Evolutionary conservation across 805 yeast genomes (phyloP), one percentile per base, ranked within the genome.

Genomic region (Candida ficus): DNA sequence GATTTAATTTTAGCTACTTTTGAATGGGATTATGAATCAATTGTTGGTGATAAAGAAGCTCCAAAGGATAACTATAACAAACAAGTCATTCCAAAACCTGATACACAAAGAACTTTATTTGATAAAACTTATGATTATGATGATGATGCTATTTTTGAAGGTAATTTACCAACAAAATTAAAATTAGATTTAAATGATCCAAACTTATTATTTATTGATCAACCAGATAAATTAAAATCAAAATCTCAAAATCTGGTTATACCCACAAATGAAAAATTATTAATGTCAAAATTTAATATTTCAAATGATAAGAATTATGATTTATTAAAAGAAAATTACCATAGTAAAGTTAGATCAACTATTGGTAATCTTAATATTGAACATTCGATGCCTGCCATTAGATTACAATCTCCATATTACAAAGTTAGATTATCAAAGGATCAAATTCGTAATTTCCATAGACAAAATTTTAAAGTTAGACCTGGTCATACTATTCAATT

Each of bases 291-390:
- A 48, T 88, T 84, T 63, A 84, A 86, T 58, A 73, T 91, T 29
- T 89, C 97, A 7, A 93, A 93, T 62, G 99, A 93, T 61, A 73
- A 76, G 33, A 84, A 83, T 32, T 93, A 93, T 60, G 95, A 87
- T 43, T 64, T 83, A 39, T 68, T 93, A 49, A 84, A 83, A 55
- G 84, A 80, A 42, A 90, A 88, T 54, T 89, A 90, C 59, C 95
- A 89, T 58, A 79, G 95, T 29, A 91, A 87, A 67, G 86, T 91
- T 28, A 80, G 99, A 60, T 79, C 96, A 3, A 95, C 95, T 7
- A 80, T 93, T 53, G 95, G 97, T 33, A 87, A 91, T 50, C 70
- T 93, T 47, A 81, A 77, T 37, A 89, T 93, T 47, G 98, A 93
- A 54, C 99, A 93, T 60, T 77, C 97, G 0, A 71, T 80, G 52